Percentiles rank a stretch among this genome's conserved stretches.
These are phyloP conservation scores for Crithidia bombi DNA, from an alignment of 208 protist genomes.

Conservation along the genomic window DNA sequence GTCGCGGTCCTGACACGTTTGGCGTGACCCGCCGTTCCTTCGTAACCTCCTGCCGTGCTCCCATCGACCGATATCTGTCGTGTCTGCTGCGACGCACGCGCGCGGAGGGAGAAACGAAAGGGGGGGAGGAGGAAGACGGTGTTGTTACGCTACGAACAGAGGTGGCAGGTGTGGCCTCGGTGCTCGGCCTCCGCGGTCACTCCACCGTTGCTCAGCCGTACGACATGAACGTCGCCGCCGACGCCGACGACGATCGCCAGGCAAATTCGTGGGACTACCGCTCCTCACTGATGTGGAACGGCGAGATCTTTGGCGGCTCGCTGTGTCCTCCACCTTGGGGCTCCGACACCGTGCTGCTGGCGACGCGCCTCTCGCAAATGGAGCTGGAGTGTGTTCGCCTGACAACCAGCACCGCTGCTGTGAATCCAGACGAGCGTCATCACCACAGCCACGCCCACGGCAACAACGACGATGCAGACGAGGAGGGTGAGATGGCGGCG, in stretches of 20 bases:
- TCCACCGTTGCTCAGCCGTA: conserved; percentile 70
- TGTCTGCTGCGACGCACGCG: conserved; percentile 8
- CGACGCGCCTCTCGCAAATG: conserved; percentile 57
- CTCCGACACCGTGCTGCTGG: conserved; percentile 79
- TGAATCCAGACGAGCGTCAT: neutral
- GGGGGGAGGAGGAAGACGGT: neutral
- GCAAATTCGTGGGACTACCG: conserved; percentile 24
- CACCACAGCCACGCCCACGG: neutral
- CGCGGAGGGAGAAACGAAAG: neutral
- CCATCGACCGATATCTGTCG: neutral
- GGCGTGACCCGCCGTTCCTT: conserved; percentile 47
- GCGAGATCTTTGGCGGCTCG: conserved; percentile 82
- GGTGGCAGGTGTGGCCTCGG: conserved; percentile 58
- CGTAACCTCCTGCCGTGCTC: conserved; percentile 10
- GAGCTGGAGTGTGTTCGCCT: conserved; percentile 48
- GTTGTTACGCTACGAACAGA: conserved; percentile 30
- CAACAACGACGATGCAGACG: neutral
- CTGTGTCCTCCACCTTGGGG: conserved; percentile 63
- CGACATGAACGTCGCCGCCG: conserved; percentile 54
- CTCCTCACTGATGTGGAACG: conserved; percentile 86
- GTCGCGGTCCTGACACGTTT: conserved; percentile 56
- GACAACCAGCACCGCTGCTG: neutral
- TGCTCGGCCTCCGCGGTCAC: conserved; percentile 68
- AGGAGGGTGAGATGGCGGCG: neutral
- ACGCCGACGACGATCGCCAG: conserved; percentile 40